A percentile compares a stretch with the other conserved stretches of the same genome.
Evolutionary conservation across 768 basidiomycete species (phyloP).

Genomic region (Cubamyces lactineus): DNA sequence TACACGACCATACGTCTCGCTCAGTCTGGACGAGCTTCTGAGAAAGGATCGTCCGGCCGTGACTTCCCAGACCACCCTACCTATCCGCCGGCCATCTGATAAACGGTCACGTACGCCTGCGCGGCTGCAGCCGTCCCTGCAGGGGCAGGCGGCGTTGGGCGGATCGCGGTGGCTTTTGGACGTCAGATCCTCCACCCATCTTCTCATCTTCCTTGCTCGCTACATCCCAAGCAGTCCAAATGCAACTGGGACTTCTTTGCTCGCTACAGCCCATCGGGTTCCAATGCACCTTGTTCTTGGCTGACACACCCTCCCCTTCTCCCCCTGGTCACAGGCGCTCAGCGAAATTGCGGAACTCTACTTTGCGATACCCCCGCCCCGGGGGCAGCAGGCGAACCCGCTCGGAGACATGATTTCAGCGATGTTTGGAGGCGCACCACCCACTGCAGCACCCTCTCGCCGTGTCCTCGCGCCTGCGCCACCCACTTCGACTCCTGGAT

Average conservation of each 20-base stretch:
- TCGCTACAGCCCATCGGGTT: constrained; percentile 10
- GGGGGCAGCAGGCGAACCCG: constrained; percentile 72
- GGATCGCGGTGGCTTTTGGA: constrained; percentile 8
- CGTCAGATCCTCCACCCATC: constrained; percentile 5
- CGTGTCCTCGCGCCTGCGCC: constrained; percentile 51
- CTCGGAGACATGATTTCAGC: constrained; percentile 88
- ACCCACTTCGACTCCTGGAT: constrained; percentile 39
- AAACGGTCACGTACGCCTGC: constrained; percentile 9
- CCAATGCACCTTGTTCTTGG: constrained; percentile 14
- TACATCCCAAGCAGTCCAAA: constrained; percentile 16
- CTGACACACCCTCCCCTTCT: constrained; percentile 9
- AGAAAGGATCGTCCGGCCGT: constrained; percentile 11
- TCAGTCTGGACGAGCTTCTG: constrained; percentile 13
- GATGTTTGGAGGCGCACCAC: constrained; percentile 75
- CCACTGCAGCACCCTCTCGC: constrained; percentile 39
- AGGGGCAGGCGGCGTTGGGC: constrained; percentile 3
- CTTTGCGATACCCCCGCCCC: constrained; percentile 86
- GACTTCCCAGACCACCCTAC: constrained; percentile 4
- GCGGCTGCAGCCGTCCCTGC: constrained; percentile 9
- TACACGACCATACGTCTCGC: constrained; percentile 16
- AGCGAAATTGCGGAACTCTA: constrained; percentile 73
- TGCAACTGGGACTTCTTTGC: constrained; percentile 10
- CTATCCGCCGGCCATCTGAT: constrained; percentile 15
- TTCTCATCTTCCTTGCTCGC: constrained; percentile 5
- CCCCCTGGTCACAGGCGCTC: constrained; percentile 51